Evolutionary conservation across 805 yeast genomes (phyloP).

Genomic region (Saturnispora sanitii): DNA sequence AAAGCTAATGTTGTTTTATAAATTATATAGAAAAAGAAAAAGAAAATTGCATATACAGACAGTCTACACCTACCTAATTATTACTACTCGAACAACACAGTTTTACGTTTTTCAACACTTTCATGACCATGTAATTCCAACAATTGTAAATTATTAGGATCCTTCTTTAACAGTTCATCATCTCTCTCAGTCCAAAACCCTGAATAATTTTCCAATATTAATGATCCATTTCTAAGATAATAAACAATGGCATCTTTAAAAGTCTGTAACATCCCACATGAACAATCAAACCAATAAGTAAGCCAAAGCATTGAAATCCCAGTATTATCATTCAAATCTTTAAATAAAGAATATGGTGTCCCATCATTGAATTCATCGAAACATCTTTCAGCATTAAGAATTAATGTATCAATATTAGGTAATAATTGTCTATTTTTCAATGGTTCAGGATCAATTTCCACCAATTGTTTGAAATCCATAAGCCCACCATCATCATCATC

Average conservation of each 20-base stretch:
- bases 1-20: no score
- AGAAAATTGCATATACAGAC: not conserved
- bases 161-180: constrained; percentile 22
- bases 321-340: constrained; percentile 22
- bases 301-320: constrained; percentile 26
- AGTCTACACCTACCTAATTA: not conserved
- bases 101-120: constrained; percentile 25
- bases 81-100: constrained; percentile 18
- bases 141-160: constrained; percentile 17
- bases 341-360: constrained; percentile 23
- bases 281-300: constrained; percentile 27
- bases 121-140: constrained; percentile 24
- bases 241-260: constrained; percentile 24
- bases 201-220: constrained; percentile 19
- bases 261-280: constrained; percentile 25
- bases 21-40: not conserved
- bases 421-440: constrained; percentile 19
- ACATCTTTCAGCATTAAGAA: constrained; percentile 19
- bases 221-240: constrained; percentile 23
- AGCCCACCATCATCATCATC: constrained; percentile 14
- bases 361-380: constrained; percentile 22
- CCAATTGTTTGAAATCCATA: constrained; percentile 14
- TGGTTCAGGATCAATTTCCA: constrained; percentile 25
- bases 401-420: constrained; percentile 15
- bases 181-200: constrained; percentile 28